These are phyloP conservation scores for Fabrea salina DNA, from an alignment of 169 alveolate genomes.

Conservation along the genomic window DNA sequence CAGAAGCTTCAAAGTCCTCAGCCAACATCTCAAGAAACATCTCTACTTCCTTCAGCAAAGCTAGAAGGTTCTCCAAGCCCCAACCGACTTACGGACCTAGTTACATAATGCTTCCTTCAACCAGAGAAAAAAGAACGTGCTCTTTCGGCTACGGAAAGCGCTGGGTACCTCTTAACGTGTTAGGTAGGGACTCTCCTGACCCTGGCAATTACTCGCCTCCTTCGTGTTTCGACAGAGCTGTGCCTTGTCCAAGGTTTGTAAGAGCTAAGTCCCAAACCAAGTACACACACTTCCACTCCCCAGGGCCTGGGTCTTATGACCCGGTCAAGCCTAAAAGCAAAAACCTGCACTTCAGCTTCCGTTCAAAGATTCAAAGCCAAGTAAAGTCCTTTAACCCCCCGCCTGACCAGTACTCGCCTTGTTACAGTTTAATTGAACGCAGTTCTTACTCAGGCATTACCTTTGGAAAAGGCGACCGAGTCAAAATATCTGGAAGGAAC, in stretches of 20 bases:
- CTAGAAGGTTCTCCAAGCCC: neutral
- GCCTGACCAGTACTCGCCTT: neutral
- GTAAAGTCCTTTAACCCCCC: neutral
- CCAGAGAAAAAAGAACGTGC: neutral
- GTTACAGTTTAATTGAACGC: neutral
- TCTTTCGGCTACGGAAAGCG: constrained; percentile 22
- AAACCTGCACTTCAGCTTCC: constrained; percentile 1
- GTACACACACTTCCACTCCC: neutral
- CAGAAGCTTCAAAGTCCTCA: no score
- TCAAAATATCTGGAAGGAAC: neutral
- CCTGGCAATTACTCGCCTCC: neutral
- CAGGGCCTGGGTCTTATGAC: constrained; percentile 15
- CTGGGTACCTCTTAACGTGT: neutral
- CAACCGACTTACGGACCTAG: neutral
- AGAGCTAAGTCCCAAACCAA: neutral
- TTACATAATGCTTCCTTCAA: neutral
- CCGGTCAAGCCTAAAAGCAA: neutral
- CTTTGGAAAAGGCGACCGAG: constrained; percentile 3
- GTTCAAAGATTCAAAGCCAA: neutral
- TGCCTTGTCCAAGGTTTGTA: neutral
- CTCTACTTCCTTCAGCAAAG: constrained; percentile 25
- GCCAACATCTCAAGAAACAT: no score
- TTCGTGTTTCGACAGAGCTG: neutral
- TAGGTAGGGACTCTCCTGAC: constrained; percentile 9
- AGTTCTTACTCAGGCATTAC: neutral